These are phyloP conservation scores for Dovyalis caffra DNA, from an alignment of 345 rosid species.

Conservation along the genomic window DNA sequence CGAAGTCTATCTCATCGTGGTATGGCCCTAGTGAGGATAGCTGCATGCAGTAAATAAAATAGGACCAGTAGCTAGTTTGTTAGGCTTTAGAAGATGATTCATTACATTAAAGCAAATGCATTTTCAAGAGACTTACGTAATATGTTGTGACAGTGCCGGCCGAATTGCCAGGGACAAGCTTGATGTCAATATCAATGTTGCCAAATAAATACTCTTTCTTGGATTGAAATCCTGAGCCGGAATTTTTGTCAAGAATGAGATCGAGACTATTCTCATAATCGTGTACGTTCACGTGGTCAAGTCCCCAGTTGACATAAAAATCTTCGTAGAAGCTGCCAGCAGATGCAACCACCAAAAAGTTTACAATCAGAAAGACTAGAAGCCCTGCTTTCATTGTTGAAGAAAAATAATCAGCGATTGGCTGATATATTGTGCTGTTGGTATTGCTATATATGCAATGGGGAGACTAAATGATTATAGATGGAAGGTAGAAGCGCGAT, in stretches of 20 bases:
- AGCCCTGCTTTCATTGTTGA: not conserved
- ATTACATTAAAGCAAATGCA: too few relatives aligned
- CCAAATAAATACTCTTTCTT: conserved; percentile 54
- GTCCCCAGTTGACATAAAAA: conserved; percentile 61
- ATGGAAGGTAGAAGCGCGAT: too few relatives aligned
- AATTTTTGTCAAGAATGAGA: conserved; percentile 56
- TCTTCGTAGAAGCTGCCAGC: conserved; percentile 47
- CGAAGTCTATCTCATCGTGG: conserved; percentile 77
- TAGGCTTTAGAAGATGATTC: too few relatives aligned
- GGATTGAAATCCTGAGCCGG: conserved; percentile 76
- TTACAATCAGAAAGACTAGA: not conserved
- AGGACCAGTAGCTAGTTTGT: too few relatives aligned
- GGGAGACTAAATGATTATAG: too few relatives aligned
- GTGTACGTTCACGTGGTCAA: conserved; percentile 46
- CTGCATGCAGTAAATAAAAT: conserved; percentile 26
- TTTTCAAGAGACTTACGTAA: conserved; percentile 40
- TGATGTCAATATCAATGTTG: conserved; percentile 64
- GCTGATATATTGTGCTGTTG: too few relatives aligned
- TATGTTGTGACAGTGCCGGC: conserved; percentile 81
- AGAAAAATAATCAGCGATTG: too few relatives aligned
- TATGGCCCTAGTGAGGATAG: conserved; percentile 51
- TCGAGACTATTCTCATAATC: conserved; percentile 48
- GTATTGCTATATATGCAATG: too few relatives aligned
- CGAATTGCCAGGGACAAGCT: conserved; percentile 73
- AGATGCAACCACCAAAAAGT: not conserved